Evolutionary conservation across 495 filamentous ascomycete species (phyloP), one percentile per base, ranked within the genome.

Genomic region (Aspergillus leporis): DNA sequence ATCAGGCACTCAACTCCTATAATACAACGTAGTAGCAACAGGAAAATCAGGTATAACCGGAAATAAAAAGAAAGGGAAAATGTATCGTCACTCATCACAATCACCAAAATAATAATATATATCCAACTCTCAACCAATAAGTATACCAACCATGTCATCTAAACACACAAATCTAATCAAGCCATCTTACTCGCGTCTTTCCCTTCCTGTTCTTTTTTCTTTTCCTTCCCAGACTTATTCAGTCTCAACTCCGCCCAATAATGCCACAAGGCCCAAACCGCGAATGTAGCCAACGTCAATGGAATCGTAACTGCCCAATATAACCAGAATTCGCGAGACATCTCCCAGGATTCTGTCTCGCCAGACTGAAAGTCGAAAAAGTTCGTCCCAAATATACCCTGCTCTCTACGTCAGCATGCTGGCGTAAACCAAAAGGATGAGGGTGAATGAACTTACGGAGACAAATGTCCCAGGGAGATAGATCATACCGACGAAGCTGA

Each of bases 391-490:
- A 74, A 76, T 16, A 76, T 31, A n/a, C 69, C 67, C 65, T 67
- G 38, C 23, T 19, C 1, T 19, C 13, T 6, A 41, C 5, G 1
- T 51, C 36, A 51, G 12, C 36, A 13, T 19, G 28, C 5, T 18
- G 23, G 5, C 5, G 30, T 4, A 12, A 5, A 19, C 30, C 3
- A 36, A 19, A 31, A 41, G 40, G 51, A 31, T 13, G 16, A 28
- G 38, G 23, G 9, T 31, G 21, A 13, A 16, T 16, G n/a, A 28
- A 55, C 64, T 19, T 61, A 67, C 65, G 49, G 70, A 77, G 16
- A 74, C 69, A 58, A 76, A 78, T 32, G 74, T 74, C 40, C 71
- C 74, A 16, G 75, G 74, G 9, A 78, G 61, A 60, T 73, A 78
- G 2, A 73, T 41, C 59, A 76, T 52, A 54, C 68, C 67, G n/a